phyloP scores from a whole-genome alignment of 169 alveolate species.

The Plasmodium vivax region DNA sequence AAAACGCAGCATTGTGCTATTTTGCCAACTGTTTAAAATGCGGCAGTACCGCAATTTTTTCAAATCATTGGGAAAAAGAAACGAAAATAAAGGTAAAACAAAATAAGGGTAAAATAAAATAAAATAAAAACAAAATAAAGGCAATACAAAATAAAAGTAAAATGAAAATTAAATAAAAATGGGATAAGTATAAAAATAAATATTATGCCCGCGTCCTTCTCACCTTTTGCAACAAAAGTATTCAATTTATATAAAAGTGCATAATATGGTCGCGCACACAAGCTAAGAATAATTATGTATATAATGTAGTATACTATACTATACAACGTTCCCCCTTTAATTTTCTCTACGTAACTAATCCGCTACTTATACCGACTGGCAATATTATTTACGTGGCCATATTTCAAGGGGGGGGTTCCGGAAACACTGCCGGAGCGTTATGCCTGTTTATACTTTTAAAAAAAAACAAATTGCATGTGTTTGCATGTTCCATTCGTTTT shows the following conservation, averaged over 20 bases:
- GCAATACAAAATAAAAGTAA: neutral
- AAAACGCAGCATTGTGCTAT: neutral
- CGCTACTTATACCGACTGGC: neutral
- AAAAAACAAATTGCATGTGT: conserved; percentile 8
- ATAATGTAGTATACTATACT: too few relatives aligned
- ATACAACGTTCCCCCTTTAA: too few relatives aligned
- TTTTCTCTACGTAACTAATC: neutral
- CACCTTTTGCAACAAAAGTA: neutral
- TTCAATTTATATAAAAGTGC: neutral
- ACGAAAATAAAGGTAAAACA: neutral
- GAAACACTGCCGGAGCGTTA: neutral
- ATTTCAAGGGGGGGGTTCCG: neutral
- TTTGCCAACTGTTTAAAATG: neutral
- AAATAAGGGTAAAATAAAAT: neutral
- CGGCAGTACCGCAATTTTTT: neutral
- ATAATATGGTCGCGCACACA: too few relatives aligned
- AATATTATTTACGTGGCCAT: neutral
- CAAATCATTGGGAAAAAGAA: neutral
- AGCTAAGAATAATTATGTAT: too few relatives aligned
- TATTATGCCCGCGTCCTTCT: neutral
- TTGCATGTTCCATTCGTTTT: neutral
- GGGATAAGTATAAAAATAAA: neutral
- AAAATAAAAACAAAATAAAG: neutral
- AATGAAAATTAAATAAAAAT: neutral
- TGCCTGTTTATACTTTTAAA: neutral